Evolutionary conservation across 164 flowering plant genomes (phyloP).

Genomic region (Magnolia changhungtana): DNA sequence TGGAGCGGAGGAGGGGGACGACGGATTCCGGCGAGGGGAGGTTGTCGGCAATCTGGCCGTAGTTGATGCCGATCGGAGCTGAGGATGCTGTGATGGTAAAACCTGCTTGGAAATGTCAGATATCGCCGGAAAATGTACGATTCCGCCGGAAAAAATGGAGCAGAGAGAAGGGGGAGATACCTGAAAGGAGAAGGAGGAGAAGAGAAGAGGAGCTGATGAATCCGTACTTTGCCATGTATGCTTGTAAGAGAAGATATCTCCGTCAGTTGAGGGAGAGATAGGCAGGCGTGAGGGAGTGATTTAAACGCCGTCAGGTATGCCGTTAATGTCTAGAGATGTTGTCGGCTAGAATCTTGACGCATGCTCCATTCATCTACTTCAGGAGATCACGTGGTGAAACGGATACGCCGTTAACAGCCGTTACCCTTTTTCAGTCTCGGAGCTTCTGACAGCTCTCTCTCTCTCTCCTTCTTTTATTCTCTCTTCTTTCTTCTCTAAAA

Average conservation of each 20-base stretch:
- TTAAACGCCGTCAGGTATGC: background rate
- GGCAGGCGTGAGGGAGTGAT: background rate
- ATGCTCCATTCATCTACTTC: background rate
- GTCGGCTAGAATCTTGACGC: conserved; percentile 3
- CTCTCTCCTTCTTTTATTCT: too few relatives aligned
- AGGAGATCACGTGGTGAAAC: background rate
- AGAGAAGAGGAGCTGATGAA: background rate
- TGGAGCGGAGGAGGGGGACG: conserved; percentile 22
- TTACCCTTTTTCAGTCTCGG: background rate
- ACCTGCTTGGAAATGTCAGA: conserved; percentile 13
- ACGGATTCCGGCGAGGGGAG: conserved; percentile 30
- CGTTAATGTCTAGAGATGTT: background rate
- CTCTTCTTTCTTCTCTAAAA: background rate
- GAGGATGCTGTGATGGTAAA: conserved; percentile 1
- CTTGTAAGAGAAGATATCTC: background rate
- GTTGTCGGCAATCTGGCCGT: conserved; percentile 37
- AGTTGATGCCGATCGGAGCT: conserved; percentile 29
- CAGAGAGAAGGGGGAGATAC: background rate
- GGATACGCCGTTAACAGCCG: conserved; percentile 1
- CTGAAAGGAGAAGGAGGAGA: conserved; percentile 6
- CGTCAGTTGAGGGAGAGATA: background rate
- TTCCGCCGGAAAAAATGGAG: background rate
- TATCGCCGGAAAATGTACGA: background rate
- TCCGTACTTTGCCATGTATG: conserved; percentile 5
- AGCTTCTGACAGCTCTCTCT: background rate